These are phyloP conservation scores for Alternaria triticina DNA, from an alignment of 2,329 filamentous ascomycete genomes.

Conservation along the genomic window DNA sequence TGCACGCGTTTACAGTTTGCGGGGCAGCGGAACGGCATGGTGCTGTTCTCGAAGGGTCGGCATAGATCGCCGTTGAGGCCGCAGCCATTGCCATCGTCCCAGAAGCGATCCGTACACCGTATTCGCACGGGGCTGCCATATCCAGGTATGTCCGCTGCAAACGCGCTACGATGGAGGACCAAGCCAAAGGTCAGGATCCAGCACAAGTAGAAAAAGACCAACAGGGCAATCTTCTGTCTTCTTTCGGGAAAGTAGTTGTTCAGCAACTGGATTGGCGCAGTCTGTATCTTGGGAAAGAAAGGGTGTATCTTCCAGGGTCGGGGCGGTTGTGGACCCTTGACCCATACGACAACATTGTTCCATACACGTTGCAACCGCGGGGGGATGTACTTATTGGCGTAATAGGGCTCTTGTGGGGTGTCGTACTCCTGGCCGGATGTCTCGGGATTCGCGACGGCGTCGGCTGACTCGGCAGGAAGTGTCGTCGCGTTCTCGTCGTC, in stretches of 20 bases:
- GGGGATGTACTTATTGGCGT: slow-evolving; percentile 50
- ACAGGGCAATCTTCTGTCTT: slow-evolving; percentile 64
- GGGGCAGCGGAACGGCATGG: slow-evolving; percentile 76
- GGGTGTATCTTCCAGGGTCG: slow-evolving; percentile 57
- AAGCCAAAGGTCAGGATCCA: slow-evolving; percentile 76
- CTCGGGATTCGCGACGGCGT: slow-evolving; percentile 38
- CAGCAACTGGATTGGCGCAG: slow-evolving; percentile 68
- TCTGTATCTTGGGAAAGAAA: slow-evolving; percentile 70
- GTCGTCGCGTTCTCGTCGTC: slow-evolving; percentile 38
- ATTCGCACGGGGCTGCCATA: slow-evolving; percentile 72
- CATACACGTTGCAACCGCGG: slow-evolving; percentile 60
- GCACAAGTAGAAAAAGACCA: slow-evolving; percentile 65
- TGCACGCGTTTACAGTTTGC: slow-evolving; percentile 71
- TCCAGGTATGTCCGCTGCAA: slow-evolving; percentile 66
- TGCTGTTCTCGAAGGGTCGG: slow-evolving; percentile 73
- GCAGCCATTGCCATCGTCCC: slow-evolving; percentile 71
- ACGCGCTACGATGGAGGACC: slow-evolving; percentile 69
- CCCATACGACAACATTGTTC: slow-evolving; percentile 52
- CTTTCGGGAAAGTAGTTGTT: slow-evolving; percentile 67
- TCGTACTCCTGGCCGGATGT: slow-evolving; percentile 39
- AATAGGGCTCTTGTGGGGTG: slow-evolving; percentile 24
- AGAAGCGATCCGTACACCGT: slow-evolving; percentile 72
- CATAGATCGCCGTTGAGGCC: slow-evolving; percentile 77
- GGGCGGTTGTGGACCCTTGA: slow-evolving; percentile 57
- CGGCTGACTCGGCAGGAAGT: slow-evolving; percentile 33